Evolutionary conservation across 129 eudicot species (phyloP), one percentile per base, ranked within the genome.

Genomic region (Escallonia rubra): DNA sequence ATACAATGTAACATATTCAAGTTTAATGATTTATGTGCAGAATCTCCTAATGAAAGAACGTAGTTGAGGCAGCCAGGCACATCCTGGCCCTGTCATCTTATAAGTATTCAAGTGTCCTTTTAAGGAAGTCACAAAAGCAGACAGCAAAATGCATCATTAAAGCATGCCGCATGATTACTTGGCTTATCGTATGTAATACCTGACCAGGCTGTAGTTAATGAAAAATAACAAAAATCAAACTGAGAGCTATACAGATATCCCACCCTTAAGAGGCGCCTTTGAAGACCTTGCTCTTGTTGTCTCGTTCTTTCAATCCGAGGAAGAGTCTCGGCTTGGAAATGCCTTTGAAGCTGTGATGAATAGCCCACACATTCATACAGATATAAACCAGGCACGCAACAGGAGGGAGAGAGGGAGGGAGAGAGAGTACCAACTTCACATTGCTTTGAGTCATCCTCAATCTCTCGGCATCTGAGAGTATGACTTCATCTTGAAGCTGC

Each of bases 401-500:
- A 10, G 57, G 15, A 61, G 6, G 43, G 7, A 2, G 6, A 45
- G 54, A 41, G 50, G 51, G 63, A 55, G 63, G 77, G 69, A 70
- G 55, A 53, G 40, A n/a, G 48, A 34, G 44, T 73, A 93, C 99
- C 96, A 85, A 79, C 80, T 93, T 93, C 70, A 93, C 96, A 57
- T 93, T 93, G 81, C 85, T 87, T 78, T 86, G 96, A 14, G 99
- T 93, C 82, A 87, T 84, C 72, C 66, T 80, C 61, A 89, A 81
- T 80, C 99, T 86, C 78, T 93, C 99, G 4, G 92, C 85, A 80
- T 93, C 99, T 46, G 99, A 89, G 52, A 80, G 67, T 62, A 93
- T 85, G 44, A 93, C 96, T 80, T 93, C 95, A 79, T 93, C 99
- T 73, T 93, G 96, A 67, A 93, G 88, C 99, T 92, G 81, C 78